Percentiles rank a stretch among this genome's conserved stretches.
These are phyloP conservation scores for Arachnomyces sp. DNA, from an alignment of 2,329 filamentous ascomycete species.

Conservation along the genomic window DNA sequence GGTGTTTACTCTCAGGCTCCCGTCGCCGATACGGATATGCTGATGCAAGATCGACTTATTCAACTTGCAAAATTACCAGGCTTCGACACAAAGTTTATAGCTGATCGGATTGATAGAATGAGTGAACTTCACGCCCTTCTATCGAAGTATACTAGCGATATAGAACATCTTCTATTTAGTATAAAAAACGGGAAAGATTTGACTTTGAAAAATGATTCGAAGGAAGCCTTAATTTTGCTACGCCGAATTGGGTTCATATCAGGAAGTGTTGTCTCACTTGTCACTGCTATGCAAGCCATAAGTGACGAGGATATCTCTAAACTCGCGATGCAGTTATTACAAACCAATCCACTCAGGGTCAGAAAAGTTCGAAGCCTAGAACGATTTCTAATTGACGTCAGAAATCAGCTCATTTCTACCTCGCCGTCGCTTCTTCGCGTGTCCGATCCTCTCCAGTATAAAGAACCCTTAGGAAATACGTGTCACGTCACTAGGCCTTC, in stretches of 20 bases:
- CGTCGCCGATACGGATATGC: conserved; percentile 10
- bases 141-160: conserved; percentile 5
- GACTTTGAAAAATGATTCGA: no score
- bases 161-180: conserved; percentile 17
- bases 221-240: no score
- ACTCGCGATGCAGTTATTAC: neutral
- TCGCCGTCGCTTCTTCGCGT: conserved; percentile 3
- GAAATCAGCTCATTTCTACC: no score
- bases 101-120: no score
- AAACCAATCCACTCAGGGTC: neutral
- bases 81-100: no score
- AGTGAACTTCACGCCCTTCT: no score
- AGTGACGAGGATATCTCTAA: neutral
- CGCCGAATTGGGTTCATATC: no score
- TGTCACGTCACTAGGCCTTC: conserved; percentile 6
- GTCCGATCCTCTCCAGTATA: neutral
- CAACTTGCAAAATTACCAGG: neutral
- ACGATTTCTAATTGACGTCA: no score
- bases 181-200: conserved; percentile 10
- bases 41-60: conserved; percentile 17
- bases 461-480: neutral
- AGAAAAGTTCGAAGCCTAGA: no score
- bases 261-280: no score
- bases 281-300: no score
- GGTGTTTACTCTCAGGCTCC: no score